Evolutionary conservation across 148 eudicot genomes (phyloP).

Genomic region (Silene conica): DNA sequence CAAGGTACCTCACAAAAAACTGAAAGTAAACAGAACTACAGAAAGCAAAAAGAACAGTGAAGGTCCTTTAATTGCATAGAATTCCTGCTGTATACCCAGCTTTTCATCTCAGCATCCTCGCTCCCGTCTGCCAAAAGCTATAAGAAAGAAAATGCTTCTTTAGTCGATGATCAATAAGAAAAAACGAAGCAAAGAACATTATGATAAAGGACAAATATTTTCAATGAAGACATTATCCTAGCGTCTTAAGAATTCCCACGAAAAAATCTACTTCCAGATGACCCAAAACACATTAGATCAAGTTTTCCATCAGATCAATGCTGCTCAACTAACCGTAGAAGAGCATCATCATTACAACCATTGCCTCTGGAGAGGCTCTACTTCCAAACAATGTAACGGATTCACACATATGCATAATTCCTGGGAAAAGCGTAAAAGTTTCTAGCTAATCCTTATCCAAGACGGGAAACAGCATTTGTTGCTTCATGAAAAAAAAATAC

Average conservation of each 20-base stretch:
- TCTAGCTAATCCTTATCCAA: neutral
- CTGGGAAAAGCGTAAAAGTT: neutral
- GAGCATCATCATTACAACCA: too few relatives aligned
- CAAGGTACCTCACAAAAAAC: slow-evolving; percentile 14
- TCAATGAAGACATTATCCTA: neutral
- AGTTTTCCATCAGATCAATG: neutral
- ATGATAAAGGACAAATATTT: neutral
- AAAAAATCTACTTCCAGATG: neutral
- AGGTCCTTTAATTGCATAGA: slow-evolving; percentile 15
- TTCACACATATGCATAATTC: neutral
- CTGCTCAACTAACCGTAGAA: neutral
- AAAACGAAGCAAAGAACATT: neutral
- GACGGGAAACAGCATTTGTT: neutral
- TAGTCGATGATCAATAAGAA: neutral
- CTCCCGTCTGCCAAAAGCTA: slow-evolving; percentile 23
- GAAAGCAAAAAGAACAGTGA: slow-evolving; percentile 8
- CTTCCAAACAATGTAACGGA: neutral
- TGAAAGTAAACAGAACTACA: slow-evolving; percentile 20
- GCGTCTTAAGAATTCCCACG: neutral
- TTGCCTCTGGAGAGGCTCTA: neutral
- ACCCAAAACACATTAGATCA: neutral
- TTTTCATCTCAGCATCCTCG: slow-evolving; percentile 14
- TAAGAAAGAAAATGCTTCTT: neutral
- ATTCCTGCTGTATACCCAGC: slow-evolving; percentile 11
- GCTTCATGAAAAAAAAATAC: neutral